Evolutionary conservation across 257 asterid species (phyloP).

Genomic region (Echium plantagineum): DNA sequence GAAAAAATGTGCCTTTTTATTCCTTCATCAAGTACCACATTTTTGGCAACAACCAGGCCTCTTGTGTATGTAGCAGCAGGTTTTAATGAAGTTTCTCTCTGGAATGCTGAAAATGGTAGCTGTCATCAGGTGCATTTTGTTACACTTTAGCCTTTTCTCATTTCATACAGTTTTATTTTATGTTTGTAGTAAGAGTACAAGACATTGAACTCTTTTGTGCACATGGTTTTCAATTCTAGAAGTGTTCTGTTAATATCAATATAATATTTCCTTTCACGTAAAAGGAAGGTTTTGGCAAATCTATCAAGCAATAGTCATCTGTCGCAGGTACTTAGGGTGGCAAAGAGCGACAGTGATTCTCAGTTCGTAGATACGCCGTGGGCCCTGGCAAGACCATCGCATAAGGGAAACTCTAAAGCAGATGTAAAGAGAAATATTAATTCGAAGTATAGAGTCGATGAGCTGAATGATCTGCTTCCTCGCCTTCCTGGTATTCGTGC

Average conservation of each 20-base stretch:
- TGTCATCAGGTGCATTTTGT: slow-evolving; percentile 74
- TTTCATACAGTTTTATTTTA: no score
- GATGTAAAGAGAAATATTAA: slow-evolving; percentile 48
- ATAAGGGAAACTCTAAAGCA: slow-evolving; percentile 48
- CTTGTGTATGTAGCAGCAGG: slow-evolving; percentile 97
- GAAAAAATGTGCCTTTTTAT: slow-evolving; percentile 89
- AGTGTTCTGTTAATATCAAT: background rate
- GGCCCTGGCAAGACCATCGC: slow-evolving; percentile 63
- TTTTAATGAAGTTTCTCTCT: slow-evolving; percentile 87
- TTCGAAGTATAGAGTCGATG: slow-evolving; percentile 73
- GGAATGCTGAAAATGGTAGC: slow-evolving; percentile 99
- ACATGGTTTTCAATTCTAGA: no score
- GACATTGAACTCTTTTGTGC: no score
- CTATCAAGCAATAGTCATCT: slow-evolving; percentile 10
- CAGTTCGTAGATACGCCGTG: slow-evolving; percentile 62
- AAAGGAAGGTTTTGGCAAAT: background rate
- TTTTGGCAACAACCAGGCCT: slow-evolving; percentile 79
- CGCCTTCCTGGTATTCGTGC: slow-evolving; percentile 94
- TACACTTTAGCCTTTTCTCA: no score
- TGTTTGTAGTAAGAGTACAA: no score
- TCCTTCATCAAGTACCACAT: slow-evolving; percentile 77
- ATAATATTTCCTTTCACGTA: background rate
- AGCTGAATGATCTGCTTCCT: slow-evolving; percentile 64
- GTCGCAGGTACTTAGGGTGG: slow-evolving; percentile 64
- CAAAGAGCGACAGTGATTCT: slow-evolving; percentile 56